Conservation (phyloP, 768 basidiomycete genomes). For the Plicaturopsis crispa region DNA sequence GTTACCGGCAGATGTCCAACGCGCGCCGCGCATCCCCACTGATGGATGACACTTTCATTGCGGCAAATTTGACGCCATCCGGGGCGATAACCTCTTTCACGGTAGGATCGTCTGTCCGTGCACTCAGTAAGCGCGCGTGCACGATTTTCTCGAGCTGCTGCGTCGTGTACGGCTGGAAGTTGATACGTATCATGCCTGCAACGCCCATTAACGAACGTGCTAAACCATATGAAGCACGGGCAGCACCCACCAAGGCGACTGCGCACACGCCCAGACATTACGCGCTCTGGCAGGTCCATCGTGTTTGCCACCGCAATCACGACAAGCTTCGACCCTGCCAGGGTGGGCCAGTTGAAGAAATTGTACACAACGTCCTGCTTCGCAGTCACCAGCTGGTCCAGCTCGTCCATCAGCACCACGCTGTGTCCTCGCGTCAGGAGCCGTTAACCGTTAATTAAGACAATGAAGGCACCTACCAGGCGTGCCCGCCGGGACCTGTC, state of each 20-base stretch:
- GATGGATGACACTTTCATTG: conserved; percentile 71
- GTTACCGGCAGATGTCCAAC: conserved; percentile 85
- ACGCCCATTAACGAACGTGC: background rate
- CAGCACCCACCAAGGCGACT: conserved; percentile 72
- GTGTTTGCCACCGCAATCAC: conserved; percentile 98
- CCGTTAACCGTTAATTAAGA: conserved; percentile 4
- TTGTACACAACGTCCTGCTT: conserved; percentile 99
- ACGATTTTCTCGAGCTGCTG: conserved; percentile 81
- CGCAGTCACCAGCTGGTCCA: conserved; percentile 91
- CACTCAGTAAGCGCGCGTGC: conserved; percentile 64
- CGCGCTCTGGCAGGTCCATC: conserved; percentile 94
- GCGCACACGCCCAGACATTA: conserved; percentile 86
- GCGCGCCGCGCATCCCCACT: conserved; percentile 93
- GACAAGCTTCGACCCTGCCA: conserved; percentile 79
- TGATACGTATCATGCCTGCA: conserved; percentile 82
- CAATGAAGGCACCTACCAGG: conserved; percentile 55
- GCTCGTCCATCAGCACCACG: conserved; percentile 96
- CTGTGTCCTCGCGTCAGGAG: conserved; percentile 31
- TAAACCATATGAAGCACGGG: background rate
- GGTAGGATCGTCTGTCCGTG: conserved; percentile 41
- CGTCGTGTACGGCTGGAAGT: conserved; percentile 84
- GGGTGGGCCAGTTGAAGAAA: conserved; percentile 99
- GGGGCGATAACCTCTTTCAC: conserved; percentile 44
- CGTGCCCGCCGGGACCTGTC: conserved; percentile 78
- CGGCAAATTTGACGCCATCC: conserved; percentile 81